Base-by-base conservation (phyloP, 352 stramenopile genomes). In the Phytophthora multivora region DNA sequence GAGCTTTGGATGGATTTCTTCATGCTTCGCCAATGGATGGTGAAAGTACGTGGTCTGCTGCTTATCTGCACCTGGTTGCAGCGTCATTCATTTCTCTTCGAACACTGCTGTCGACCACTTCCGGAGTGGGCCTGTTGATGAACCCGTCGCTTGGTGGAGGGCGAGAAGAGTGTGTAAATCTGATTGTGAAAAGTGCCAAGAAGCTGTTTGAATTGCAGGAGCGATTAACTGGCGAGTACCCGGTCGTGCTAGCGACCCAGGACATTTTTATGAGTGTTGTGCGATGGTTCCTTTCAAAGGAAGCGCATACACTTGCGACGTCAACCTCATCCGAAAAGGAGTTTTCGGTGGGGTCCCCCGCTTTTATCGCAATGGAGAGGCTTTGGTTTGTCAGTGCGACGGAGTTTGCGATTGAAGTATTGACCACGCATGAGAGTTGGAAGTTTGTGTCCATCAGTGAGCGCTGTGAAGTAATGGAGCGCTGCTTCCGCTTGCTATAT, bases 181-280 rank as follows among this genome's bases (percentile, higher is more conserved):
- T 88, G 16, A 68, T 91, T 43, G 42, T 88, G 7, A 77, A 79
- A 47, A 83, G 68, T 31, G 61, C 79, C 3, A 81, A 78, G 31
- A 90, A 89, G 43, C 38, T 90, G 3, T 89, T 90, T 50, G 83
- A 89, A 18, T 60, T 75, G 15, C 66, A 83, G 42, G 83, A 91
- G 52, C 77, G 79, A n/a, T 39, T 66, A 23, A 41, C 41, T 3
- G 83, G 83, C 11, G 63, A 75, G 21, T 91, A 91, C 18, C 64
- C 75, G 0, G 75, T 79, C 11, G 54, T 90, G 3, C 51, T 86
- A 36, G 71, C 83, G 30, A 78, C 77, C 1, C 66, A 84, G 31
- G 72, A 84, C 16, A 73, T 80, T n/a, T 72, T 85, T 16, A 75
- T 86, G 60, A 82, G 80, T 33, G 47, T 89, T 2, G 69, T 83